Conservation (phyloP, 495 filamentous ascomycete species). For the Glonium stellatum region DNA sequence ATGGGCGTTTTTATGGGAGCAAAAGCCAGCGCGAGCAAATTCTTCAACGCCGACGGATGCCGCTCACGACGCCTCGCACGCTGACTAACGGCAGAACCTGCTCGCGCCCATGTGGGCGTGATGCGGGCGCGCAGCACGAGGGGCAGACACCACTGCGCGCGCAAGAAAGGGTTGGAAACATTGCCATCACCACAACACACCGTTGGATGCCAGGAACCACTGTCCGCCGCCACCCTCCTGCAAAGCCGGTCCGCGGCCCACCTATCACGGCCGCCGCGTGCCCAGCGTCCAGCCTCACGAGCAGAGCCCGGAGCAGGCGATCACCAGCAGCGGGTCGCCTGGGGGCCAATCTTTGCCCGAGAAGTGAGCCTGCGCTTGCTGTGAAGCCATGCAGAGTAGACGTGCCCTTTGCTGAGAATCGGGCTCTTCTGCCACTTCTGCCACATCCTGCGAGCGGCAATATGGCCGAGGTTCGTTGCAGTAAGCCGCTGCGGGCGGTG, state of each 20-base stretch:
- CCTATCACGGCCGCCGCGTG: neutral
- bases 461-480: neutral
- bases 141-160: too few species aligned
- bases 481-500: neutral
- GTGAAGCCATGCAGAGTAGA: neutral
- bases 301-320: too few species aligned
- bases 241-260: neutral
- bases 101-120: too few species aligned
- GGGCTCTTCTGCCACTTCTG: neutral
- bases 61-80: neutral
- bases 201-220: neutral
- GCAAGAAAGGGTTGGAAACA: neutral
- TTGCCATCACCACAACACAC: neutral
- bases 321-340: too few species aligned
- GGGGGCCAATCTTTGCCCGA: too few species aligned
- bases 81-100: too few species aligned
- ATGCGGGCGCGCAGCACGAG: too few species aligned
- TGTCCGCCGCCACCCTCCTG: neutral
- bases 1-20: neutral
- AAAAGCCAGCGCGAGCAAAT: too few species aligned
- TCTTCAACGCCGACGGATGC: too few species aligned
- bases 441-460: neutral
- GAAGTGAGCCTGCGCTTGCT: too few species aligned
- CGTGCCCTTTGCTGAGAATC: neutral
- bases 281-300: too few species aligned